These are phyloP conservation scores for Aspergillus costaricaensis DNA, from an alignment of 2,329 filamentous ascomycete species.

Conservation along the genomic window DNA sequence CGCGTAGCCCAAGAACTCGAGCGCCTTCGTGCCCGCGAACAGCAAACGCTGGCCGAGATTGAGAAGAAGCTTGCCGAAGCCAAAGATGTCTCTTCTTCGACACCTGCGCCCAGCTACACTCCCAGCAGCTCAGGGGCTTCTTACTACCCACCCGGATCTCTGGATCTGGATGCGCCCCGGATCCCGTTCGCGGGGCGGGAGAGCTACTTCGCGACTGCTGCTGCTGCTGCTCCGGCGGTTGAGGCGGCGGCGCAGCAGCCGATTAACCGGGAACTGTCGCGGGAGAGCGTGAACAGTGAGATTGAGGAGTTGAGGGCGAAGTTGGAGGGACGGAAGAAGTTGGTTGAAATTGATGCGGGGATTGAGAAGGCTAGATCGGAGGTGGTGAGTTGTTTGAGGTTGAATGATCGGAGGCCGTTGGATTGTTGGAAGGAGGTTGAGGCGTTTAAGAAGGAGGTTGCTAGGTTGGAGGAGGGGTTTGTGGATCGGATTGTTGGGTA, in stretches of 20 bases:
- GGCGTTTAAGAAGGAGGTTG: conserved; percentile 84
- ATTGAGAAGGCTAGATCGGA: conserved; percentile 74
- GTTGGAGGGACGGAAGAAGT: conserved; percentile 62
- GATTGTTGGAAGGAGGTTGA: conserved; percentile 96
- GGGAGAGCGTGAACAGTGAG: conserved; percentile 57
- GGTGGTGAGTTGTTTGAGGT: conserved; percentile 76
- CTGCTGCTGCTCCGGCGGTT: conserved; percentile 16
- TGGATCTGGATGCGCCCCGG: conserved; percentile 45
- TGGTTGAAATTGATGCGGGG: conserved; percentile 65
- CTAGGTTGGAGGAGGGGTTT: conserved; percentile 81
- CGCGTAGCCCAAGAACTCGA: conserved; percentile 85
- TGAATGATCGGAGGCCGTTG: conserved; percentile 82
- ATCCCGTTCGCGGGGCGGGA: conserved; percentile 47
- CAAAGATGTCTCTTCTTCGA: conserved; percentile 31
- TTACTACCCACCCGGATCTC: conserved; percentile 31
- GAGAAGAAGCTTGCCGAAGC: conserved; percentile 60
- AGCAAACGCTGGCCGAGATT: conserved; percentile 67
- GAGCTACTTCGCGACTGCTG: conserved; percentile 25
- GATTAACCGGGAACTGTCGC: conserved; percentile 50
- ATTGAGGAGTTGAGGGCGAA: conserved; percentile 59
- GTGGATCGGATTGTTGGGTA: conserved; percentile 71
- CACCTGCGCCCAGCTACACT: conserved; percentile 29
- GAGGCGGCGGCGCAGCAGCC: conserved; percentile 14
- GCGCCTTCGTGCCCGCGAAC: conserved; percentile 71
- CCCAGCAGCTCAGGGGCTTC: conserved; percentile 15